These are phyloP conservation scores for Xylaria sp. DNA, from an alignment of 2,329 filamentous ascomycete species.

Conservation along the genomic window DNA sequence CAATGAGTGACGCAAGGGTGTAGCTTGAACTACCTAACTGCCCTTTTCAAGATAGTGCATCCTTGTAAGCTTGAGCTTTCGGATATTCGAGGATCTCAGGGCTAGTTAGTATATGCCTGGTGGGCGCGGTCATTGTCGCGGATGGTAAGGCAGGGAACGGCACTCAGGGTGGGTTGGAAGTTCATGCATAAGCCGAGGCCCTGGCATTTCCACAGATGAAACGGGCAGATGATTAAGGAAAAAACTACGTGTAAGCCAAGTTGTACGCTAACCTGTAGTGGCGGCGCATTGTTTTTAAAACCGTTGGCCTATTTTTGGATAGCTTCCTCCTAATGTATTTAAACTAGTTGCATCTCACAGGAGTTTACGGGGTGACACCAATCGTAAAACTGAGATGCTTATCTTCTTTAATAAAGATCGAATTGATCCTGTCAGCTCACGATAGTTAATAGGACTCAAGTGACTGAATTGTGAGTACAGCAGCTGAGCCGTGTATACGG, in stretches of 20 bases:
- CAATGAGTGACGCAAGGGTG: constrained; percentile 1
- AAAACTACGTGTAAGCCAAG: constrained; percentile 1
- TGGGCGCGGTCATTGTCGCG: constrained; percentile 1
- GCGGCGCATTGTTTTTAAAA: neutral
- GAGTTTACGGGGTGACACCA: neutral
- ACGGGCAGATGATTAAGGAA: constrained; percentile 18
- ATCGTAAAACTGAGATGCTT: neutral
- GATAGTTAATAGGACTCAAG: neutral
- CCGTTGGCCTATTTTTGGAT: constrained; percentile 10
- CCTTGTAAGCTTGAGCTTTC: neutral
- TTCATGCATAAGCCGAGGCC: constrained; percentile 19
- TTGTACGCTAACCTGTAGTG: neutral
- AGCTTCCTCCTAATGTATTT: neutral
- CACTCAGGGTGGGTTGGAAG: neutral
- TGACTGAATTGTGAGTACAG: neutral
- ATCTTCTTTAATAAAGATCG: neutral
- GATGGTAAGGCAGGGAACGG: constrained; percentile 8
- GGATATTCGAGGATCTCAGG: constrained; percentile 26
- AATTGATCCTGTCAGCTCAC: neutral
- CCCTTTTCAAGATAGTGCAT: constrained; percentile 29
- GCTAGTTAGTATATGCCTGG: constrained; percentile 3
- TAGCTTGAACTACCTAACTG: constrained; percentile 3
- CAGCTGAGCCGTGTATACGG: too few species aligned
- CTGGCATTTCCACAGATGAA: constrained; percentile 23
- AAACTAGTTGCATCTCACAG: constrained; percentile 1